Evolutionary conservation across 768 basidiomycete species (phyloP).

Genomic region (Fistulinella prunicolor): DNA sequence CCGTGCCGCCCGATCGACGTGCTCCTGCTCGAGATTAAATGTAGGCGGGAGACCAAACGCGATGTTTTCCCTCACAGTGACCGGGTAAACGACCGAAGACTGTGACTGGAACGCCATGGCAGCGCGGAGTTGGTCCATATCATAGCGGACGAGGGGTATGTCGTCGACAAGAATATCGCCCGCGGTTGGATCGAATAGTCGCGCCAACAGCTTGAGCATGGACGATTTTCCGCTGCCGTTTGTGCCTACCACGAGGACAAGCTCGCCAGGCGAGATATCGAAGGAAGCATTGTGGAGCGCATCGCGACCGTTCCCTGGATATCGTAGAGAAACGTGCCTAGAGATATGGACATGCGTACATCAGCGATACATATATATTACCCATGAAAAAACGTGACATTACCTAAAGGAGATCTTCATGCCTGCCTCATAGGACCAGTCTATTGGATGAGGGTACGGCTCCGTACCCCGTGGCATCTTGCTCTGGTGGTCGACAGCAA

Average conservation of each 20-base stretch:
- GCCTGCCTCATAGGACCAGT: slow-evolving; percentile 10
- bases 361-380: neutral
- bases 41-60: slow-evolving; percentile 19
- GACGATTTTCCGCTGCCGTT: slow-evolving; percentile 31
- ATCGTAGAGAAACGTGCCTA: slow-evolving; percentile 23
- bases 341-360: neutral
- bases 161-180: slow-evolving; percentile 48
- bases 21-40: slow-evolving; percentile 11
- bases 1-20: slow-evolving; percentile 32
- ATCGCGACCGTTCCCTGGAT: slow-evolving; percentile 17
- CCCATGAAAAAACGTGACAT: neutral
- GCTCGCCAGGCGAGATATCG: slow-evolving; percentile 27
- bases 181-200: slow-evolving; percentile 44
- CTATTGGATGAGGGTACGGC: slow-evolving; percentile 15
- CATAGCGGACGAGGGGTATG: slow-evolving; percentile 36
- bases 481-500: slow-evolving; percentile 19
- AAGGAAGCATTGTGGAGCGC: slow-evolving; percentile 27
- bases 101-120: slow-evolving; percentile 50
- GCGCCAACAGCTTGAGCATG: slow-evolving; percentile 47
- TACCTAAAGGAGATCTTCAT: slow-evolving; percentile 30
- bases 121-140: slow-evolving; percentile 38
- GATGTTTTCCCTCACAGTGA: slow-evolving; percentile 46
- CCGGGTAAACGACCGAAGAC: slow-evolving; percentile 46
- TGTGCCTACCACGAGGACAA: slow-evolving; percentile 31
- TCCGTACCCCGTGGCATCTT: slow-evolving; percentile 17